Conservation (phyloP, 192 early-diverging fungal genomes). For the Coemansia sp. region DNA sequence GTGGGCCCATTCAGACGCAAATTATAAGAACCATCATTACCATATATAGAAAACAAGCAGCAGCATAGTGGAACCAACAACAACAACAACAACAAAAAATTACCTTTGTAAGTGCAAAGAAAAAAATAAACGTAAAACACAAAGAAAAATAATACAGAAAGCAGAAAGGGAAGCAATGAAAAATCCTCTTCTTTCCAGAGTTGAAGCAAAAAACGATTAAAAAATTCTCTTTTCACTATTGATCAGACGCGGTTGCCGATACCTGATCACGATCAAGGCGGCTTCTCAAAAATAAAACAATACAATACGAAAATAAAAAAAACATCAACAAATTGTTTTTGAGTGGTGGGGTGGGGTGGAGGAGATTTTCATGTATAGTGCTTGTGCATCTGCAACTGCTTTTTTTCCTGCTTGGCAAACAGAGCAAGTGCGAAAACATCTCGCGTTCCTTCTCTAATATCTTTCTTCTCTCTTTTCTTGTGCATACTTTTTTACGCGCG, state of each 20-base stretch:
- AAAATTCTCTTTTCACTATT: neutral
- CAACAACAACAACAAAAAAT: neutral
- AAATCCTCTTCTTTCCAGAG: no score
- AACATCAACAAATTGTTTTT: no score
- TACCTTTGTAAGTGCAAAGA: conserved; percentile 17
- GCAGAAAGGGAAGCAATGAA: neutral
- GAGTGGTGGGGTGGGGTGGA: neutral
- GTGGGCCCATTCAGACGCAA: conserved; percentile 53
- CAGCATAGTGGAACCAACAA: neutral
- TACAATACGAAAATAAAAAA: neutral
- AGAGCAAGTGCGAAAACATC: no score
- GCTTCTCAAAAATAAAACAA: conserved; percentile 4
- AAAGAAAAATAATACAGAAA: neutral
- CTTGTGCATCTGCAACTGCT: neutral
- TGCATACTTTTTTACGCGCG: neutral
- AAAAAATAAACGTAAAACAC: neutral
- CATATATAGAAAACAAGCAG: neutral
- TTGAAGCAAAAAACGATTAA: neutral
- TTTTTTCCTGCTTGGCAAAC: no score
- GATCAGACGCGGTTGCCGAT: neutral
- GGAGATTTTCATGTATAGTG: neutral
- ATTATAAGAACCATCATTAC: conserved; percentile 57
- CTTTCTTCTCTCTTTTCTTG: neutral
- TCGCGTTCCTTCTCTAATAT: neutral
- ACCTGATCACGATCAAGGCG: neutral